Conservation (phyloP, 2,329 filamentous ascomycete species). For the Calycina marina region DNA sequence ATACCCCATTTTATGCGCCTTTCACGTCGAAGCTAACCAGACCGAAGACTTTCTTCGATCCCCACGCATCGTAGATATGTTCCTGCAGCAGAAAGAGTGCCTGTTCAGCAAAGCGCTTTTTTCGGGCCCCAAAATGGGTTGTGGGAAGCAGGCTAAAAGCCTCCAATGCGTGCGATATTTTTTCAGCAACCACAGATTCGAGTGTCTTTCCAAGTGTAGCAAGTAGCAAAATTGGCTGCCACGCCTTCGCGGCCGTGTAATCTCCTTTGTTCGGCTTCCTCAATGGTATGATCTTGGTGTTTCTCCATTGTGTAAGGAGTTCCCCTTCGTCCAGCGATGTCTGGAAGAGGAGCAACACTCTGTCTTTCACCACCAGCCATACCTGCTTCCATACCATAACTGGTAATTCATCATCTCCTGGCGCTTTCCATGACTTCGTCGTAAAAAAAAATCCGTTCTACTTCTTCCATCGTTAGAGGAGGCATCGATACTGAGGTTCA, state of each 20-base stretch:
- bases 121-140: too few species aligned
- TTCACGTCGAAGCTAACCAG: too few species aligned
- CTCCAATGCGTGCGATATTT: neutral
- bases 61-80: too few species aligned
- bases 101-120: too few species aligned
- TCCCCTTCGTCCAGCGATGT: neutral
- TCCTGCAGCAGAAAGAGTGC: too few species aligned
- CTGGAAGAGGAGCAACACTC: neutral
- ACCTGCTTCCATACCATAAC: neutral
- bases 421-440: conserved; percentile 2
- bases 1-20: too few species aligned
- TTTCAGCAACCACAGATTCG: neutral
- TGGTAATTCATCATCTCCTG: conserved; percentile 1
- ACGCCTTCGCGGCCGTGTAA: conserved; percentile 17
- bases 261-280: conserved; percentile 19
- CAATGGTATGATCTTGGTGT: conserved; percentile 20
- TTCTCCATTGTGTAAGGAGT: conserved; percentile 14
- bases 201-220: neutral
- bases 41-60: too few species aligned
- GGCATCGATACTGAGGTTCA: conserved; percentile 2
- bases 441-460: conserved; percentile 1
- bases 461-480: conserved; percentile 1
- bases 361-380: neutral
- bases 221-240: neutral
- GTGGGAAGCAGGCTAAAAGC: too few species aligned